Base-by-base conservation (phyloP, 129 eudicot genomes). In the Escallonia herrerae region DNA sequence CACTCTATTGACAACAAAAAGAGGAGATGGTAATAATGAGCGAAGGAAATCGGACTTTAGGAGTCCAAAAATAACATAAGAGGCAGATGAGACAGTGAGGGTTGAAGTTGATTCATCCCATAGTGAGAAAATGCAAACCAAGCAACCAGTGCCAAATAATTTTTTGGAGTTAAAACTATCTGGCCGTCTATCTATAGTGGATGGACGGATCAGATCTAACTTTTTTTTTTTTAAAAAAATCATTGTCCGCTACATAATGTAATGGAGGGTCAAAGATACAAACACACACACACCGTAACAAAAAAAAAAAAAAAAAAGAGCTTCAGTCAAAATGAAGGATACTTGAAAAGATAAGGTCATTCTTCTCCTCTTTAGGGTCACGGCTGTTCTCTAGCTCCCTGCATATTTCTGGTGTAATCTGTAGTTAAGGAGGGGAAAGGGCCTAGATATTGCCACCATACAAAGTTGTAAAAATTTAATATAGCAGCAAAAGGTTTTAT, bases 361-460 rank as follows among this genome's bases (percentile, higher is more conserved):
- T 91, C 74, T 85, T 90, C 67, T 83, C 88, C 62, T 93, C 98
- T 68, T 96, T 96, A 62, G 96, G 98, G 67, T 78, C 81, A 46
- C 95, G 86, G 84, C 96, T 93, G 55, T 89, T 80, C 44, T 76
- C 74, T 56, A 93, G 75, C 76, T 93, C 98, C 65, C 96, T 81
- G 62, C 81, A 70, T 58, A 93, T 89, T 76, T 93, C 98, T 42
- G 96, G 96, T 2, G 98, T 85, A 22, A 93, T 87, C 96, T 93
- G 84, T 79, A 76, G 62, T 64, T 49, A 47, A 50, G 3, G 33
- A 10, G 56, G 54, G 40, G 12, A 55, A 53, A 44, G 8, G n/a
- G 15, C 5, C 49, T 49, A 40, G 37, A 53, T 57, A 42, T 13
- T 41, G 14, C 6, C 48, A 59, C 48, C 7, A 48, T n/a, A 56